Conservation (phyloP, 2,329 filamentous ascomycete species). For the Neopestalotiopsis clavispora region DNA sequence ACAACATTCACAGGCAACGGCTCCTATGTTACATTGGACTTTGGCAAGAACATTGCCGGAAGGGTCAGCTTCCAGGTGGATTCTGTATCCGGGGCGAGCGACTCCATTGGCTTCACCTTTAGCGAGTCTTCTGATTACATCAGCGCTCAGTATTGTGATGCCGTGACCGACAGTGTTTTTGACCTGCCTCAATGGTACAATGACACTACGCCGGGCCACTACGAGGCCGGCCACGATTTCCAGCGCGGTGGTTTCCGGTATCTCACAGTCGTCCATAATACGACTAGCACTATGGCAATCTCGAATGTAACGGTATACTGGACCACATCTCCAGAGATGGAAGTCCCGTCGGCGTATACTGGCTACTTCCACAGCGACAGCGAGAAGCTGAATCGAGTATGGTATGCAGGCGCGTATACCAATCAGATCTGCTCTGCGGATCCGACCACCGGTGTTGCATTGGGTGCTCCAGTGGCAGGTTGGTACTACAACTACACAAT, state of each 20-base stretch:
- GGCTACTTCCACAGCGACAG: constrained; percentile 58
- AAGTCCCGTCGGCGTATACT: constrained; percentile 43
- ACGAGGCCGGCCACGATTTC: not conserved
- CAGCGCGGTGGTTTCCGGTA: constrained; percentile 2
- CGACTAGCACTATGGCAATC: not conserved
- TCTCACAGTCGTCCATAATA: not conserved
- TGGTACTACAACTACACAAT: not conserved
- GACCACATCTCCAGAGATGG: not conserved
- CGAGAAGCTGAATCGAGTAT: constrained; percentile 56
- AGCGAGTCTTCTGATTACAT: not conserved
- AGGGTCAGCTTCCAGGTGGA: not conserved
- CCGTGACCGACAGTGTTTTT: not conserved
- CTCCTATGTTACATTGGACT: not conserved
- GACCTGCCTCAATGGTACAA: not conserved
- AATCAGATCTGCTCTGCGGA: constrained; percentile 41
- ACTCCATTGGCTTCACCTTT: not conserved
- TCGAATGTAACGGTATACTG: not conserved
- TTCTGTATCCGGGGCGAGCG: not conserved
- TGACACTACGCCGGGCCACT: not conserved
- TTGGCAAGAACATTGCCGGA: not conserved
- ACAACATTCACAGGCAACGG: not conserved
- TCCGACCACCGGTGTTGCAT: not conserved
- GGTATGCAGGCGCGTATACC: constrained; percentile 61
- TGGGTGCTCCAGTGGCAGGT: not conserved
- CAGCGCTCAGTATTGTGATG: not conserved